Base-by-base conservation (phyloP, 2,329 filamentous ascomycete genomes). In the Tolypocladium tundrense region DNA sequence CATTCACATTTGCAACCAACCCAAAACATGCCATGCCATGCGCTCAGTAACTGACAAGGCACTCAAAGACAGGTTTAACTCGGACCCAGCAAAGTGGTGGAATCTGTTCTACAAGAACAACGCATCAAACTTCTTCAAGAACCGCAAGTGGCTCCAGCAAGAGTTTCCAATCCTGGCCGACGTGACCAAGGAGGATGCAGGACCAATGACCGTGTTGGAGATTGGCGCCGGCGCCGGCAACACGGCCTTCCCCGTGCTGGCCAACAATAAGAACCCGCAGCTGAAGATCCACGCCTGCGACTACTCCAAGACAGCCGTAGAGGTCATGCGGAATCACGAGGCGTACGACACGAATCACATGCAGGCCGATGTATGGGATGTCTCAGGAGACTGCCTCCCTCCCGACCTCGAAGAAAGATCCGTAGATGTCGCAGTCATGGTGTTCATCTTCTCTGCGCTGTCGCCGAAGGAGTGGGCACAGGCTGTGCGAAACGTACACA, bases 51-150 rank as follows among this genome's bases (percentile, higher is more conserved):
- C 78, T 81, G 72, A 83, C 73, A 58, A 57, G 13, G 60, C 57
- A 50, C 62, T 56, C 60, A 66, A 67, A 88, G 85, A 77, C 66
- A 88, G 91, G 64, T 97, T 97, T 79, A 97, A 97, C 71, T 78
- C 81, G 52, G 84, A 95, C 63, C 94, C 94, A 0, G 92, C 90
- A 61, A 96, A 91, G 73, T 97, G 91, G 90, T 99, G 94, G 94
- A 94, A 99, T 68, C 77, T 88, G 57, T 99, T 99, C 75, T 99
- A 99, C 79, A 92, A 94, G 75, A 96, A 97, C 76, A 97, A 99
- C 74, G 90, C 89, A 24, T 84, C 87, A 67, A 97, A 97, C 69
- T 99, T 99, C 75, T 99, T 99, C 84, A 99, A 99, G 75, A 89
- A 99, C 70, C 84, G 94, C 62, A 97, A 97, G 72, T 99, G 94